Evolutionary conservation across 2,329 filamentous ascomycete genomes (phyloP).

Genomic region (Aspergillus sp.): DNA sequence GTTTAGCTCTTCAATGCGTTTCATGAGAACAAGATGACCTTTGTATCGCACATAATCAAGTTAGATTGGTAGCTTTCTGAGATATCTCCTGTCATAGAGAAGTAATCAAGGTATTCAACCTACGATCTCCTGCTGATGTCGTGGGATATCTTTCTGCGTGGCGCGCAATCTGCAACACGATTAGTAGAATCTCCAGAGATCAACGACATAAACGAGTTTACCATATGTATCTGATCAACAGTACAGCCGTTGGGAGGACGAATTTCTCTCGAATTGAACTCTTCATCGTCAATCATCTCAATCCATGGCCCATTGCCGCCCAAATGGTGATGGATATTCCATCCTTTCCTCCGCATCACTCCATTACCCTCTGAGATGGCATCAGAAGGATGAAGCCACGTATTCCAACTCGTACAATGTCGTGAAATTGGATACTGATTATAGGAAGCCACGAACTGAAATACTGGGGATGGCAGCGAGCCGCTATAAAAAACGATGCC

Average conservation of each 20-base stretch:
- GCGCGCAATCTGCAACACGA: slow-evolving; percentile 44
- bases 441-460: neutral
- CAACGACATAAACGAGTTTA: slow-evolving; percentile 19
- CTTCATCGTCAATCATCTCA: slow-evolving; percentile 39
- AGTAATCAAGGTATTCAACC: slow-evolving; percentile 18
- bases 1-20: slow-evolving; percentile 39
- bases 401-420: slow-evolving; percentile 13
- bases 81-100: neutral
- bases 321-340: slow-evolving; percentile 48
- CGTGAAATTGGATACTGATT: slow-evolving; percentile 3
- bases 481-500: slow-evolving; percentile 6
- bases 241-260: slow-evolving; percentile 43
- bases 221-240: slow-evolving; percentile 55
- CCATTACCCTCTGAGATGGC: neutral
- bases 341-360: slow-evolving; percentile 19
- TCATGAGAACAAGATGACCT: slow-evolving; percentile 44
- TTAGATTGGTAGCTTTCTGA: neutral
- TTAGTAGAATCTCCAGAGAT: slow-evolving; percentile 2
- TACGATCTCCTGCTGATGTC: slow-evolving; percentile 43
- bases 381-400: slow-evolving; percentile 12
- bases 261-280: slow-evolving; percentile 25
- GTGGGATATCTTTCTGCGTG: slow-evolving; percentile 55
- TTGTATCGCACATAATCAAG: neutral
- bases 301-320: slow-evolving; percentile 53
- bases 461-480: neutral